Percentiles rank a stretch among this genome's conserved stretches.
Conservation (phyloP, 306 rosid species). For the Heteromeles arbutifolia region DNA sequence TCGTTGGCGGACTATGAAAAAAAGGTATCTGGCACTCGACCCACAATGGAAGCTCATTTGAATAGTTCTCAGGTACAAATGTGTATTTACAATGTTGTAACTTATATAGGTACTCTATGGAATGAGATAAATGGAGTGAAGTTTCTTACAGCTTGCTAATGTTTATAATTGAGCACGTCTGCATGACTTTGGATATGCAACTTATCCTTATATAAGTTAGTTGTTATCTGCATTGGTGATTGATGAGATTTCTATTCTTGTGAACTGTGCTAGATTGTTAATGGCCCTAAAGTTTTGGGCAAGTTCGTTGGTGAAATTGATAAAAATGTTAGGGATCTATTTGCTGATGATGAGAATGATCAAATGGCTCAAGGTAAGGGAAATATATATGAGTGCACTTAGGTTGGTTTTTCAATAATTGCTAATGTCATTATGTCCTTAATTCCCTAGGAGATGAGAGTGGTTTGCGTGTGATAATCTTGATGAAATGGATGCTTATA, state of each 20-base stretch:
- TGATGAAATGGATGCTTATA: slow-evolving; percentile 95
- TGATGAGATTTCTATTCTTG: too few relatives aligned
- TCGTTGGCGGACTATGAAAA: slow-evolving; percentile 28
- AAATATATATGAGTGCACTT: slow-evolving; percentile 14
- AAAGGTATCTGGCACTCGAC: slow-evolving; percentile 33
- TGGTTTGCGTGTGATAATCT: slow-evolving; percentile 93
- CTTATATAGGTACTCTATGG: background rate
- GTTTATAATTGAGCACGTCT: slow-evolving; percentile 16
- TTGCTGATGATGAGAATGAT: slow-evolving; percentile 21
- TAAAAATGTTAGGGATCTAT: too few relatives aligned
- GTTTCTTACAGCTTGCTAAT: slow-evolving; percentile 1
- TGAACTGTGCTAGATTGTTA: too few relatives aligned
- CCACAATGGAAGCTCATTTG: slow-evolving; percentile 51
- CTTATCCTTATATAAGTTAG: too few relatives aligned
- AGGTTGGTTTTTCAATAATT: slow-evolving; percentile 19
- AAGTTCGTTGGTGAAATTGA: too few relatives aligned
- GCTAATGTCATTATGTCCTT: slow-evolving; percentile 23
- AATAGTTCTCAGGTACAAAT: slow-evolving; percentile 45
- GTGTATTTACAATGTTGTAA: background rate
- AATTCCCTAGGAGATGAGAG: slow-evolving; percentile 71
- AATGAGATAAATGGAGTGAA: too few relatives aligned
- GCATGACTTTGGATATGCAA: slow-evolving; percentile 4
- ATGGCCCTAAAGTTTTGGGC: too few relatives aligned
- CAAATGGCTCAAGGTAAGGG: slow-evolving; percentile 70
- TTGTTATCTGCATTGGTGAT: too few relatives aligned